These are phyloP conservation scores for Penicillium cataractarum DNA, from an alignment of 495 filamentous ascomycete genomes.

Conservation along the genomic window DNA sequence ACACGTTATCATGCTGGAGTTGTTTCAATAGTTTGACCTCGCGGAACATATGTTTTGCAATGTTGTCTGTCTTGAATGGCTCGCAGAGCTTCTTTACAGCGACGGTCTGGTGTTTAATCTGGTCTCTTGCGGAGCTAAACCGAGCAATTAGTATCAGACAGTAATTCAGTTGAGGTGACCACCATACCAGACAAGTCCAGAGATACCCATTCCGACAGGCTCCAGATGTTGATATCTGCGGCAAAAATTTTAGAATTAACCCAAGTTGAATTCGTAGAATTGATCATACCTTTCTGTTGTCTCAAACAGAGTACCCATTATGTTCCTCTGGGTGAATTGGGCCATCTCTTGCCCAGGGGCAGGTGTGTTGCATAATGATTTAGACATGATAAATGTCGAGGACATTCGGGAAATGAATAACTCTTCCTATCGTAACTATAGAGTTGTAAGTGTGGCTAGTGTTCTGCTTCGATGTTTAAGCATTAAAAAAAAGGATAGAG, in stretches of 20 bases:
- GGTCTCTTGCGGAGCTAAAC: conserved; percentile 86
- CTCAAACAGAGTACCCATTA: conserved; percentile 97
- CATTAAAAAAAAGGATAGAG: background rate
- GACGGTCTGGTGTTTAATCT: conserved; percentile 87
- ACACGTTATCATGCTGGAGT: conserved; percentile 92
- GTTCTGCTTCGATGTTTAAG: background rate
- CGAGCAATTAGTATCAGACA: conserved; percentile 6
- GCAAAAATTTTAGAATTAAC: background rate
- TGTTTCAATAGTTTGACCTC: conserved; percentile 97
- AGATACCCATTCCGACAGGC: conserved; percentile 97
- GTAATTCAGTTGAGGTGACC: background rate
- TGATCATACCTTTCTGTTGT: conserved; percentile 83
- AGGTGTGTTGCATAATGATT: background rate
- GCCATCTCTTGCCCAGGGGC: conserved; percentile 61
- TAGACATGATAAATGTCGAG: conserved; percentile 13
- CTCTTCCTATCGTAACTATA: background rate
- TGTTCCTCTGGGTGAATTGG: conserved; percentile 95
- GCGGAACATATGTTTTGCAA: conserved; percentile 94
- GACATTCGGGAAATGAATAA: background rate
- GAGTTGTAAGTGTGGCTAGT: background rate
- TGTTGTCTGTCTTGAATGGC: conserved; percentile 92
- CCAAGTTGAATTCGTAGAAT: too few relatives aligned
- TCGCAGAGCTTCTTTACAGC: conserved; percentile 99
- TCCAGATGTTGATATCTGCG: conserved; percentile 90
- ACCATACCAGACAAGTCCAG: conserved; percentile 92